Percentiles rank a stretch among this genome's conserved stretches.
Evolutionary conservation across 2,329 filamentous ascomycete species (phyloP).

Genomic region (Xenoacremonium recifei): DNA sequence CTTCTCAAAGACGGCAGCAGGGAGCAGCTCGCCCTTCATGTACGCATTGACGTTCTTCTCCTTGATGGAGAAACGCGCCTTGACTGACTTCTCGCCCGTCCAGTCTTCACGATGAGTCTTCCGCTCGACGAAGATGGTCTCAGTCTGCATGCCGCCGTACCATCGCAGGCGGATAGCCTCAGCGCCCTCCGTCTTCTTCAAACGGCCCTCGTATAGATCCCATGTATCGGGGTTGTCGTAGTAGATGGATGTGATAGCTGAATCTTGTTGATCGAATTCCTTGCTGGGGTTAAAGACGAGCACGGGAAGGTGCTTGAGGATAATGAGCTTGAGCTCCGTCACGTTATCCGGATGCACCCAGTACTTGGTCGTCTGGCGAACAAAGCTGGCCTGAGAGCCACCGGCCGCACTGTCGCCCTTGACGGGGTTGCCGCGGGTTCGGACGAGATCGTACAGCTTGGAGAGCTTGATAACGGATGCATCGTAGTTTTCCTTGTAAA

Average conservation of each 20-base stretch:
- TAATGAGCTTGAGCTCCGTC: conserved; percentile 95
- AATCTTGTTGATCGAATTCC: conserved; percentile 87
- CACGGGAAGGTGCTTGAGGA: conserved; percentile 94
- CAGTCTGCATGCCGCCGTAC: conserved; percentile 95
- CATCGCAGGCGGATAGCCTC: conserved; percentile 94
- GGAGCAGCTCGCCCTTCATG: conserved; percentile 78
- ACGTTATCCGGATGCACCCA: conserved; percentile 99
- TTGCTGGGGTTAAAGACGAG: conserved; percentile 97
- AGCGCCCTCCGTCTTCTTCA: conserved; percentile 97
- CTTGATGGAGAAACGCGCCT: conserved; percentile 91
- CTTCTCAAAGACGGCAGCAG: conserved; percentile 91
- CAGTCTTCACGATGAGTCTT: conserved; percentile 99
- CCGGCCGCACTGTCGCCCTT: conserved; percentile 91
- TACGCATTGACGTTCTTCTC: conserved; percentile 97
- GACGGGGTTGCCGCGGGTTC: conserved; percentile 87
- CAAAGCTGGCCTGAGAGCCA: conserved; percentile 89
- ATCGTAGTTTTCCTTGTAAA: conserved; percentile 99
- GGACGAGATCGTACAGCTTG: conserved; percentile 89
- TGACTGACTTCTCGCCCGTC: conserved; percentile 99
- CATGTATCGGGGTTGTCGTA: conserved; percentile 94
- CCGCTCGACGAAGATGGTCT: conserved; percentile 94
- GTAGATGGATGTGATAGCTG: conserved; percentile 97
- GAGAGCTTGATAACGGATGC: conserved; percentile 92
- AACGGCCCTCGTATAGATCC: conserved; percentile 88
- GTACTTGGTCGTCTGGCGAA: conserved; percentile 97